These are phyloP conservation scores for Blastomyces emzantsi DNA, from an alignment of 2,329 filamentous ascomycete species.

Conservation along the genomic window DNA sequence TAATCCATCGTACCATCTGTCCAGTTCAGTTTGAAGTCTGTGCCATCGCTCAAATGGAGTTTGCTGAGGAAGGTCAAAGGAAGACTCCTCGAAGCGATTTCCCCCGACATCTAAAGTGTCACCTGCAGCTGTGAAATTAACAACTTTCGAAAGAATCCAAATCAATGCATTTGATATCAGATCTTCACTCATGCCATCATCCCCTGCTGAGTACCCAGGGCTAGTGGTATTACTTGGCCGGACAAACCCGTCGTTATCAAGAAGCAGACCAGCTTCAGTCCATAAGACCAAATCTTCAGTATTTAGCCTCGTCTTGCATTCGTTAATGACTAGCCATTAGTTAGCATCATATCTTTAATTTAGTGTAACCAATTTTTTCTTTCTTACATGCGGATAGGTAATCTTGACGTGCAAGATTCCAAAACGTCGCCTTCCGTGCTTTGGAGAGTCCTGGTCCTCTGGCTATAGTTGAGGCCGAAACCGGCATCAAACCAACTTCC, in stretches of 20 bases:
- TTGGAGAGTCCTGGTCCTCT: constrained; percentile 41
- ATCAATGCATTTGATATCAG: constrained; percentile 55
- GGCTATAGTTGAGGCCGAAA: constrained; percentile 23
- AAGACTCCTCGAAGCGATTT: constrained; percentile 20
- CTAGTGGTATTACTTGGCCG: constrained; percentile 33
- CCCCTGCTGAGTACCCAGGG: constrained; percentile 28
- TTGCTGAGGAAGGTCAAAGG: constrained; percentile 31
- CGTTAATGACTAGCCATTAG: constrained; percentile 41
- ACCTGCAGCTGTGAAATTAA: constrained; percentile 54
- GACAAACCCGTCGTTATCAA: constrained; percentile 46
- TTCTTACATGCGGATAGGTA: constrained; percentile 52
- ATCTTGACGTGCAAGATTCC: constrained; percentile 59
- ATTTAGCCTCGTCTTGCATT: constrained; percentile 51
- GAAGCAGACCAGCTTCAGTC: constrained; percentile 53
- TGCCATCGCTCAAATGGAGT: constrained; percentile 42
- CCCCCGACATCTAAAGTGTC: constrained; percentile 38
- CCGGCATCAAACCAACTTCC: constrained; percentile 34
- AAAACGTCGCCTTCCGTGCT: constrained; percentile 53
- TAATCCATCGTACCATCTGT: constrained; percentile 50
- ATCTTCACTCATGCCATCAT: constrained; percentile 50
- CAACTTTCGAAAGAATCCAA: constrained; percentile 57
- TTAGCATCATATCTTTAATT: constrained; percentile 11
- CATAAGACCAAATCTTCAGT: constrained; percentile 54
- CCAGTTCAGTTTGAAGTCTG: constrained; percentile 47
- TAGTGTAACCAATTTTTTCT: background rate